A percentile compares a stretch with the other conserved stretches of the same genome.
These are phyloP conservation scores for Rhodotorula sp. DNA, from an alignment of 1,284 basidiomycete genomes.

Conservation along the genomic window DNA sequence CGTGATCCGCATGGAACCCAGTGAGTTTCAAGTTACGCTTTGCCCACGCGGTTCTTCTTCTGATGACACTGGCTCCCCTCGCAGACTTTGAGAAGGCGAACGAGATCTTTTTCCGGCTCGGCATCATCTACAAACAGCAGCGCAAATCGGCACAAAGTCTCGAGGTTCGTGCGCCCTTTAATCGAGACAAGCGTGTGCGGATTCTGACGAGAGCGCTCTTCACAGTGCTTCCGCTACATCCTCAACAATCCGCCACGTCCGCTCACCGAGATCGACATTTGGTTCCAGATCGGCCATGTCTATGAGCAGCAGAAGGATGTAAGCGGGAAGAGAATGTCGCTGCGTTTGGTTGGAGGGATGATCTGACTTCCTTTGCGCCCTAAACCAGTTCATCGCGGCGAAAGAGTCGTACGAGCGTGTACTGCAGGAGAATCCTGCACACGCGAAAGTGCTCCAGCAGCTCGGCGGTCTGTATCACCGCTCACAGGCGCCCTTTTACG, in stretches of 20 bases:
- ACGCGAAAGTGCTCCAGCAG: conserved; percentile 97
- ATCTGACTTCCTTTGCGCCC: no score
- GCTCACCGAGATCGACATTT: conserved; percentile 94
- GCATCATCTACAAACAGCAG: conserved; percentile 99
- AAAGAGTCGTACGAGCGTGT: conserved; percentile 98
- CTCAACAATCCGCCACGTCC: conserved; percentile 92
- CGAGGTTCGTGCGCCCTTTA: conserved; percentile 55
- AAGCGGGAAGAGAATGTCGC: conserved; percentile 48
- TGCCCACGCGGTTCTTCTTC: no score
- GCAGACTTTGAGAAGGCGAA: conserved; percentile 97
- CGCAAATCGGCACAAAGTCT: conserved; percentile 83
- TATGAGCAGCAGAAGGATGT: conserved; percentile 96
- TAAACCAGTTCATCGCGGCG: conserved; percentile 70
- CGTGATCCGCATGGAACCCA: conserved; percentile 93
- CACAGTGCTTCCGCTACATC: conserved; percentile 86
- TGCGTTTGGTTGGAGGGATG: no score
- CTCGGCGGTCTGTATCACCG: conserved; percentile 98
- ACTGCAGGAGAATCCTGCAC: conserved; percentile 83
- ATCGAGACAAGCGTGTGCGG: no score
- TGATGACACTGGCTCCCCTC: conserved; percentile 29
- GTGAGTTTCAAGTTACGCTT: conserved; percentile 52
- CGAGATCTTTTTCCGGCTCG: conserved; percentile 95
- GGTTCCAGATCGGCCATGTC: conserved; percentile 99
- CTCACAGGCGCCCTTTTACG: conserved; percentile 87
- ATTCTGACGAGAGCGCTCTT: conserved; percentile 13